Base-by-base conservation (phyloP, 805 yeast species). In the Barnettozyma californica region DNA sequence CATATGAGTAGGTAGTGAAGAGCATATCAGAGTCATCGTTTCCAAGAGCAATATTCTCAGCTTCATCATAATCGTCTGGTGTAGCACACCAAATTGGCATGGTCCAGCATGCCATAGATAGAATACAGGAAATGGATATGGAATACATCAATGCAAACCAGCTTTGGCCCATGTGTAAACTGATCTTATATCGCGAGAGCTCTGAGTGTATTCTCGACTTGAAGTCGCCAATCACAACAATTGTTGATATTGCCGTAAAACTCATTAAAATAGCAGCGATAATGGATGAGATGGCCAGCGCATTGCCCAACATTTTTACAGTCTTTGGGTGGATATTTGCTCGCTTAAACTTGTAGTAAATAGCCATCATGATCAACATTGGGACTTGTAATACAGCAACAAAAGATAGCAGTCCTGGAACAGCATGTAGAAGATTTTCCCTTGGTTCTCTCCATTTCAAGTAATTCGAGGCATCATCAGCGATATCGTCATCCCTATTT, bases 31-130 rank as follows among this genome's bases (percentile, higher is more conserved):
- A 16, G 31, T 40, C 34, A n/a, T 11, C 5, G 9, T 11, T 14
- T 20, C 34, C 34, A 14, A 13, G 16, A 11, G 16, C 37, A 3
- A 26, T 29, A 16, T 16, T 6, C 20, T 41, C 51, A 20, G 19
- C 23, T 14, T 41, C 41, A 9, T 51, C 42, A 31, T 43, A 11
- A 16, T 35, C 20, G 13, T 31, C 23, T 6, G 80, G 78, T 44
- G 77, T 73, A 8, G 78, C 75, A 65, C 83, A 81, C 85, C 86
- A 73, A 14, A 65, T 52, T 2, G 75, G 73, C 8, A 75, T 74
- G 8, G 64, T 67, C 77, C 77, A 73, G 9, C 55, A 31, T 10
- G 57, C 33, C 49, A 59, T 51, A 4, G 47, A 43, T 4, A 61
- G 29, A n/a, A 57, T 19, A 1, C 52, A 41, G 53, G 48, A 52